Evolutionary conservation across 192 early-diverging fungal species (phyloP), one percentile per base, ranked within the genome.

Genomic region (Rhizoclosmatium globosum): DNA sequence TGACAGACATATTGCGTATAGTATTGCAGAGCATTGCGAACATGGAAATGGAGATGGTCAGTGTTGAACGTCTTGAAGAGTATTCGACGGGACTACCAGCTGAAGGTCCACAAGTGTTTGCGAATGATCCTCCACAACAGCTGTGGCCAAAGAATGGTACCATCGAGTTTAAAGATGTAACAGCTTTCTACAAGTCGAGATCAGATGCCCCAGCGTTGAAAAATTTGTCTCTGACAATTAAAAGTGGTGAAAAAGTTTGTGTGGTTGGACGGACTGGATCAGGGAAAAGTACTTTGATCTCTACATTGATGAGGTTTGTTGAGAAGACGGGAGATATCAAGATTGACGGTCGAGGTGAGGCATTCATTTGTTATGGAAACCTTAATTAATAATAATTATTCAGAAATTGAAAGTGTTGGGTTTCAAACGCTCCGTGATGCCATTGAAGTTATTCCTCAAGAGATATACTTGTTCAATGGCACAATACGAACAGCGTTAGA

Each of bases 401-500:
- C 76, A 66, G 81, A 87, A 60, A 88, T 87, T 57, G 2, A 46
- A 4, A 60, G 41, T 11, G 61, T 90, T 13, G 88, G 86, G 50
- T 74, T 90, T 31, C n/a, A 72, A 42, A 77, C 82, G 9, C 74
- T 90, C 3, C 77, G 89, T 2, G 47, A 48, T 7, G 21, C 78
- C 3, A 72, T 90, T 4, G 80, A 84, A 44, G 90, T 90, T 53
- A 90, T 90, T 73, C 89, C 89, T 4, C 89, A 90, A 23, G 89
- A 90, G 21, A 89, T 87, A 19, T 77, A 87, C 42, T 64, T 90
- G 19, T 90, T 90, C 64, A 67, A 76, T 7, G 89, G 89, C 53
- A 86, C 89, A 1, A 78, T 90, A 70, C 83, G 86, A 39, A 62
- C 61, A 62, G 95, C 95, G 70, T 70, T 96, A 6, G 94, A 95